Evolutionary conservation across 2,329 filamentous ascomycete species (phyloP).

Genomic region (Chrysoporthe cubensis): DNA sequence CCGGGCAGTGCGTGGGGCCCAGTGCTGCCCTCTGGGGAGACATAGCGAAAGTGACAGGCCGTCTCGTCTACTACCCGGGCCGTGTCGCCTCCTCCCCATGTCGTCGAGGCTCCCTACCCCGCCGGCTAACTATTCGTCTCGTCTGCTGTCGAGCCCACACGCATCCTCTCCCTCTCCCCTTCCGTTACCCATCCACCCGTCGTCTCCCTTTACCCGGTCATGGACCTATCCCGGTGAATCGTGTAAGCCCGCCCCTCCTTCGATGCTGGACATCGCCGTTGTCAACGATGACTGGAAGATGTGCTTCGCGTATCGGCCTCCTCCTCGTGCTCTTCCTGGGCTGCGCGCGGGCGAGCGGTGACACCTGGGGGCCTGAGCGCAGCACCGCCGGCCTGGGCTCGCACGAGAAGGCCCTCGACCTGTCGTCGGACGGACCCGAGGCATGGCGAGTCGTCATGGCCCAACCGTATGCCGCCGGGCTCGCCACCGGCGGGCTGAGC

Average conservation of each 20-base stretch:
- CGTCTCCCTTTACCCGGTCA: neutral
- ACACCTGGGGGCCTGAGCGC: slow-evolving; percentile 14
- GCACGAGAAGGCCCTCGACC: neutral
- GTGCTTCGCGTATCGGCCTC: slow-evolving; percentile 29
- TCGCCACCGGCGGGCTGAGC: neutral
- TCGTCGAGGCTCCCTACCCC: neutral
- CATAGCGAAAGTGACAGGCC: no score
- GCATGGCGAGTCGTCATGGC: neutral
- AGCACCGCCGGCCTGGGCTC: neutral
- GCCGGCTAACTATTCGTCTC: slow-evolving; percentile 4
- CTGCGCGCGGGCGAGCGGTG: slow-evolving; percentile 33
- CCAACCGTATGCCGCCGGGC: neutral
- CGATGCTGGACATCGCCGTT: slow-evolving; percentile 27
- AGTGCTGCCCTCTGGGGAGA: no score
- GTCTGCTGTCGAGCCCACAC: neutral
- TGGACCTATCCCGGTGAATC: slow-evolving; percentile 1
- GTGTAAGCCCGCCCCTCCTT: neutral
- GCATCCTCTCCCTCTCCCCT: neutral
- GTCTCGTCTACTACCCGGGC: neutral
- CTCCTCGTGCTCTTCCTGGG: slow-evolving; percentile 34
- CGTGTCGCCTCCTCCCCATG: neutral
- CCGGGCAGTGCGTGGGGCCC: no score
- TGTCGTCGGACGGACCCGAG: neutral
- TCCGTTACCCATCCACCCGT: neutral
- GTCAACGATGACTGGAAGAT: slow-evolving; percentile 31